These are phyloP conservation scores for Hyphodiscus sp. DNA, from an alignment of 2,329 filamentous ascomycete species.

Conservation along the genomic window DNA sequence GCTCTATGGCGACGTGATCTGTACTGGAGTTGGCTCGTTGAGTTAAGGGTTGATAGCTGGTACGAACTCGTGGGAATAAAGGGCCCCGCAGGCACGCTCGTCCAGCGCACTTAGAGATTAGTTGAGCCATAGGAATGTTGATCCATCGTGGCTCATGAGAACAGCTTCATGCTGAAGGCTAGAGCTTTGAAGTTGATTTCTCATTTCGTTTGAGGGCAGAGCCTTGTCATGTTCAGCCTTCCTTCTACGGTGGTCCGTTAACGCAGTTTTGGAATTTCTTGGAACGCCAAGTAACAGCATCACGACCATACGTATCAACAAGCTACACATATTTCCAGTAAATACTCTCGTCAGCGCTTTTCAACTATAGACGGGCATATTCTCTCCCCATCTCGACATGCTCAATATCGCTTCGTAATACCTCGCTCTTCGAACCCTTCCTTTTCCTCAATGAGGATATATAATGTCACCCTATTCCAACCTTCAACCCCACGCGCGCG, in stretches of 20 bases:
- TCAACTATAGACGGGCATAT: constrained; percentile 1
- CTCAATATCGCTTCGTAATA: constrained; percentile 4
- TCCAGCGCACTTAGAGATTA: constrained; percentile 9
- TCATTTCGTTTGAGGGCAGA: background rate
- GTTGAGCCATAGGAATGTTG: constrained; percentile 4
- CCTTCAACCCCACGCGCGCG: constrained; percentile 45
- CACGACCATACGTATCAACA: background rate
- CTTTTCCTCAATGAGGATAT: constrained; percentile 7
- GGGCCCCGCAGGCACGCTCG: constrained; percentile 3
- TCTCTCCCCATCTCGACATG: constrained; percentile 2
- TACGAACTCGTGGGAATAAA: background rate
- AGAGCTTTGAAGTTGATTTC: background rate
- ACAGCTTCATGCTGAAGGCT: background rate
- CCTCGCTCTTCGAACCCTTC: background rate
- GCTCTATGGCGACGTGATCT: background rate
- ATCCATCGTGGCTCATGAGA: background rate
- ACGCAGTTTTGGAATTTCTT: background rate
- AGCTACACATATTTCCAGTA: background rate
- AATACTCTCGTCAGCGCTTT: background rate
- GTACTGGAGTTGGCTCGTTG: background rate
- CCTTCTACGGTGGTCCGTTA: background rate
- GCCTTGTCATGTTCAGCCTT: background rate
- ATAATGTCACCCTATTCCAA: constrained; percentile 28
- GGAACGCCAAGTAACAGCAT: background rate
- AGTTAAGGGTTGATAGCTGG: background rate